Evolutionary conservation across 2,329 filamentous ascomycete genomes (phyloP).

Genomic region (Trichophyton equinum): DNA sequence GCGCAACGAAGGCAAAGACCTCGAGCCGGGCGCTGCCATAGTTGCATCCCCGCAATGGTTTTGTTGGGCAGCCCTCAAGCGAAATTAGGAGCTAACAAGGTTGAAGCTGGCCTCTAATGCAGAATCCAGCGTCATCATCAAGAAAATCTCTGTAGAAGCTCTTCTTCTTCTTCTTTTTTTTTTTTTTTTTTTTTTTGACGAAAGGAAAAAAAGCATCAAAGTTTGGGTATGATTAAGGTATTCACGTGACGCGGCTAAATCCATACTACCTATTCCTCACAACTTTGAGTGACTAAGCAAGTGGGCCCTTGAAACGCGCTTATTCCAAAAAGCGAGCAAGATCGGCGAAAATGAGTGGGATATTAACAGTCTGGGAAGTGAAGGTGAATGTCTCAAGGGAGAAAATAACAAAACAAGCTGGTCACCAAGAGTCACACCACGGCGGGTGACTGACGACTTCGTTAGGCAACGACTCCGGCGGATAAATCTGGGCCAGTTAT

Average conservation of each 20-base stretch:
- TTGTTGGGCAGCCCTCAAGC: not conserved
- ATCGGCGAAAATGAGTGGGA: not conserved
- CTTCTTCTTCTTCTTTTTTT: too few relatives aligned
- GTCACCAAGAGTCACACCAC: not conserved
- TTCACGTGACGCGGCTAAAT: constrained; percentile 1
- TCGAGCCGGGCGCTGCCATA: constrained; percentile 1
- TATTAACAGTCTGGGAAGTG: not conserved
- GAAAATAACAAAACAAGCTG: not conserved
- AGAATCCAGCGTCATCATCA: not conserved
- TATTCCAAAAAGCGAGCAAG: not conserved
- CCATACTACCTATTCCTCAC: too few relatives aligned
- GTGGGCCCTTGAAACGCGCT: not conserved
- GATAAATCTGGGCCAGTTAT: not conserved
- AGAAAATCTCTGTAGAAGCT: not conserved
- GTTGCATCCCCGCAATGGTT: not conserved
- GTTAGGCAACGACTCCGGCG: not conserved
- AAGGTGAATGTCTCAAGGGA: not conserved
- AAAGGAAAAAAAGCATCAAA: not conserved
- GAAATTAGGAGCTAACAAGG: not conserved
- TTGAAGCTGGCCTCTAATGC: not conserved
- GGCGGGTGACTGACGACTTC: not conserved
- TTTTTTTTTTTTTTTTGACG: not conserved
- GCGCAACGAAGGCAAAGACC: not conserved
- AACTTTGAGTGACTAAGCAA: not conserved
- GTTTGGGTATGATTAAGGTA: not conserved